phyloP scores from a whole-genome alignment of 2,329 filamentous ascomycete species.

The Ceratocystis huliohia region DNA sequence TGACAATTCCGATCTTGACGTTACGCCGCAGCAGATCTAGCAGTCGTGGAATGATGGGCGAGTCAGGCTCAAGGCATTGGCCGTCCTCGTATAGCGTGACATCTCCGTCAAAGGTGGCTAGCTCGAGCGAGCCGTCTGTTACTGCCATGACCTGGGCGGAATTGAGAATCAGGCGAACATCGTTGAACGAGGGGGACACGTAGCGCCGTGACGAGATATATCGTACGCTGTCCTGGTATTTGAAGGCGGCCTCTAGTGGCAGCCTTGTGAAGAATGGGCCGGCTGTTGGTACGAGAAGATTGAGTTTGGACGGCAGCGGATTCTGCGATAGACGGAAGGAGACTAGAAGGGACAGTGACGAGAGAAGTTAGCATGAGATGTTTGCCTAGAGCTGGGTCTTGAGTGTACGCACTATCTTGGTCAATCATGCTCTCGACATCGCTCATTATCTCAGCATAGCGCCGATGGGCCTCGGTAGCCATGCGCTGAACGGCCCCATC shows the following conservation, averaged over 20 bases:
- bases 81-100: slow-evolving; percentile 93
- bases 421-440: slow-evolving; percentile 87
- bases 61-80: slow-evolving; percentile 58
- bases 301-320: slow-evolving; percentile 71
- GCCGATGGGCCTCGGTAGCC: slow-evolving; percentile 66
- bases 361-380: not conserved
- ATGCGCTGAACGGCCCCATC: slow-evolving; percentile 55
- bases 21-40: slow-evolving; percentile 61
- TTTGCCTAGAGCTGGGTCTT: no score
- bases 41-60: slow-evolving; percentile 59
- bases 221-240: slow-evolving; percentile 72
- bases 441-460: slow-evolving; percentile 89
- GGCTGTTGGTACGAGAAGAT: slow-evolving; percentile 78
- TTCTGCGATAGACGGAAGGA: slow-evolving; percentile 53
- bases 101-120: slow-evolving; percentile 95
- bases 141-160: slow-evolving; percentile 89
- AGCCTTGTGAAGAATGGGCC: slow-evolving; percentile 90
- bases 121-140: slow-evolving; percentile 61
- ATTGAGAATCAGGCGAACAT: slow-evolving; percentile 84
- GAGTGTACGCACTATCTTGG: slow-evolving; percentile 59
- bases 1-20: slow-evolving; percentile 82
- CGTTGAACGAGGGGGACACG: slow-evolving; percentile 94
- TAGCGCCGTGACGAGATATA: slow-evolving; percentile 85
- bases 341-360: slow-evolving; percentile 36
- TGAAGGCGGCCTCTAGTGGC: slow-evolving; percentile 78